Evolutionary conservation across 345 rosid genomes (phyloP), one percentile per base, ranked within the genome.

Genomic region (Garcia nutans): DNA sequence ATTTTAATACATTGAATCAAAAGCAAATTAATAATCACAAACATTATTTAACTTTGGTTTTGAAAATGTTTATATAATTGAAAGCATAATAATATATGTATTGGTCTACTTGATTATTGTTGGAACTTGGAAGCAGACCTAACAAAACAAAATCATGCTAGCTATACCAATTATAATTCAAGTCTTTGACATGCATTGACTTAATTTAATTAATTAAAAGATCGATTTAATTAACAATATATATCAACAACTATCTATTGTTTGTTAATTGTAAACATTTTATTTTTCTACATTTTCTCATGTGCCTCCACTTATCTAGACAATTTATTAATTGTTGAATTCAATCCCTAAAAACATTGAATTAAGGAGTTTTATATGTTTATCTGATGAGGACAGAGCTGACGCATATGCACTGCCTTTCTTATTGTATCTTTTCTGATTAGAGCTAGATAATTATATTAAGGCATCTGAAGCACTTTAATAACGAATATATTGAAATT

Each of bases 1-100:
- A 47, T 7, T 52, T 69, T 9, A 52, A 54, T 69, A 6, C 73
- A 69, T 69, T 52, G 73, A 69, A 69, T 37, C 60, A 15, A 69
- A 69, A 26, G 50, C 7, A 10, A 69, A 17, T 28, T 28, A 28
- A 28, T 37, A 37, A 37, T 37, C 41, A 37, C 41, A 69, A 50
- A 69, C 57, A 69, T 52, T 15, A 54, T 52, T 52, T 2, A 28
- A 49, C 24, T 69, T 1, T 26, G 24, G 41, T 16, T 24, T 26
- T 50, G 73, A 52, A 26, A 69, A 26, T 54, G 73, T 69, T 69
- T 52, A 28, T 16, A 69, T 52, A 69, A 69, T 69, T 69, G 73
- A 52, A 68, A 69, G 60, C 72, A 26, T 15, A 26, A 37, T 47
- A 22, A 44, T 44, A n/a, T 67, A 22, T 67, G 50, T 67, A 24